phyloP scores from a whole-genome alignment of 805 yeast genomes.

The Kluyveromyces nonfermentans region DNA sequence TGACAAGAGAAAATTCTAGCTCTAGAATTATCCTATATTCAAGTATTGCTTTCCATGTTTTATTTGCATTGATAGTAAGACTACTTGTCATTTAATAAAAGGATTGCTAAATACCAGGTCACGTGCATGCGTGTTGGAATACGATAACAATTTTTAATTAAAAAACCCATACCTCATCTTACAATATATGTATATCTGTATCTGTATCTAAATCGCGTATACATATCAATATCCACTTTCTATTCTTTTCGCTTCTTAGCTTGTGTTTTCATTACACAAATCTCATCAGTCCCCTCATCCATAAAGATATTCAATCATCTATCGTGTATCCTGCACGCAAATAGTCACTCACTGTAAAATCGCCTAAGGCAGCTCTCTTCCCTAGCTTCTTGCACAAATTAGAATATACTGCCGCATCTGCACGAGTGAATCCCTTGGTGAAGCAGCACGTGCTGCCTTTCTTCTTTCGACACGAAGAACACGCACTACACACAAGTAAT shows the following conservation, averaged over 20 bases:
- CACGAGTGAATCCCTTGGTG: conserved; percentile 58
- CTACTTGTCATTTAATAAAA: conserved; percentile 4
- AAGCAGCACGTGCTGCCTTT: conserved; percentile 39
- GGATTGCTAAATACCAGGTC: neutral
- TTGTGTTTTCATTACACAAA: no score
- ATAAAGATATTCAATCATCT: no score
- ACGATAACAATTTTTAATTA: no score
- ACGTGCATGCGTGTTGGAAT: no score
- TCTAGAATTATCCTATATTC: conserved; percentile 4
- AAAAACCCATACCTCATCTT: no score
- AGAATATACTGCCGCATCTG: conserved; percentile 39
- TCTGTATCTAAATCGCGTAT: no score
- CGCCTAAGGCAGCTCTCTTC: conserved; percentile 7
- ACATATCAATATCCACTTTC: no score
- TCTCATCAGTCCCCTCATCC: no score
- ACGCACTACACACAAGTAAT: conserved; percentile 41
- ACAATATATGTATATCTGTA: no score
- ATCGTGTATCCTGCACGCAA: conserved; percentile 5
- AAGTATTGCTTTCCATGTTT: conserved; percentile 10
- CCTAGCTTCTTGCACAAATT: conserved; percentile 21
- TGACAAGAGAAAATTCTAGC: neutral
- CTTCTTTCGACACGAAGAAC: conserved; percentile 44
- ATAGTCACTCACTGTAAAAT: conserved; percentile 11
- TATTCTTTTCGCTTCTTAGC: no score
- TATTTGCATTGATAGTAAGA: conserved; percentile 15